Evolutionary conservation across 768 basidiomycete species (phyloP).

Genomic region (Amanita jacksonii): DNA sequence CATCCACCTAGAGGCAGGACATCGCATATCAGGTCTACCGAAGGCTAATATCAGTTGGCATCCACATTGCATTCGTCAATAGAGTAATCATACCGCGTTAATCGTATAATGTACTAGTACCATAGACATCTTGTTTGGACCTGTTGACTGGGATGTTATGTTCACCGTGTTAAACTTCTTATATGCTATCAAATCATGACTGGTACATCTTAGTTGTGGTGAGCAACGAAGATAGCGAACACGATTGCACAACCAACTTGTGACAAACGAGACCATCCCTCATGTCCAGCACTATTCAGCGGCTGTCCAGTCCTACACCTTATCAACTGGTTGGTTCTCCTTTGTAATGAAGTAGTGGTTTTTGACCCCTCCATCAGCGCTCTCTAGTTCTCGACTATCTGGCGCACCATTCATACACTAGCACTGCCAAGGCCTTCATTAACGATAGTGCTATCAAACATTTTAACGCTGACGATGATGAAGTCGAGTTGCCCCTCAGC

Average conservation of each 20-base stretch:
- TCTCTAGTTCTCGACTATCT: slow-evolving; percentile 70
- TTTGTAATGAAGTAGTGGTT: neutral
- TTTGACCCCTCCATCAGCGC: slow-evolving; percentile 31
- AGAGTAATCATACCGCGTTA: no score
- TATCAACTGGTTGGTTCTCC: slow-evolving; percentile 32
- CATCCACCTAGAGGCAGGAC: slow-evolving; percentile 3
- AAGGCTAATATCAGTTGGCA: no score
- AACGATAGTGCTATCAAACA: slow-evolving; percentile 52
- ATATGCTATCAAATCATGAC: no score
- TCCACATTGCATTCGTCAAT: neutral
- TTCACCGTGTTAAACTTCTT: no score
- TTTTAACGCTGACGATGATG: slow-evolving; percentile 64
- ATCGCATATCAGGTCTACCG: neutral
- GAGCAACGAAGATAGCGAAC: no score
- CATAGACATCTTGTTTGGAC: slow-evolving; percentile 1
- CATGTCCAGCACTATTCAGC: neutral
- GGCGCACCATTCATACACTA: slow-evolving; percentile 62
- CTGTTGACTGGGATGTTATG: slow-evolving; percentile 3
- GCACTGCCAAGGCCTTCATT: slow-evolving; percentile 60
- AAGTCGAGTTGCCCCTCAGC: slow-evolving; percentile 24
- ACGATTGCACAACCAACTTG: no score
- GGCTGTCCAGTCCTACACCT: slow-evolving; percentile 26
- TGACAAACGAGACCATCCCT: no score
- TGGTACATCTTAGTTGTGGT: no score
- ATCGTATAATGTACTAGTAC: no score